Evolutionary conservation across 257 asterid genomes (phyloP).

Genomic region (Prunella vulgaris): DNA sequence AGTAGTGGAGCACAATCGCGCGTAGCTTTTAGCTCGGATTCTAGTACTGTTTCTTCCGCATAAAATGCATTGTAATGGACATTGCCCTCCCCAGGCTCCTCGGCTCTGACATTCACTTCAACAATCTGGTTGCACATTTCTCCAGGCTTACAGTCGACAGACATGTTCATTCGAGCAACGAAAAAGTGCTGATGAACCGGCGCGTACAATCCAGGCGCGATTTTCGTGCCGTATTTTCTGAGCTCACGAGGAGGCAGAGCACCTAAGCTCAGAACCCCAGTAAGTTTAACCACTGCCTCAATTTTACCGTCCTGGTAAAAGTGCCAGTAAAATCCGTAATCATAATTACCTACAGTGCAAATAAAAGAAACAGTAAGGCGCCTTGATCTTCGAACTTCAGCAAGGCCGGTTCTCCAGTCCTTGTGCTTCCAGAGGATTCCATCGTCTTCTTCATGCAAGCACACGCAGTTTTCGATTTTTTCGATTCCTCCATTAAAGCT

Average conservation of each 20-base stretch:
- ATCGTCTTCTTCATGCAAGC: slow-evolving; percentile 92
- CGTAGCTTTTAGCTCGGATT: slow-evolving; percentile 80
- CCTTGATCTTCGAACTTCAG: slow-evolving; percentile 91
- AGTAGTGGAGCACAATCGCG: slow-evolving; percentile 78
- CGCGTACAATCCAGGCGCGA: slow-evolving; percentile 93
- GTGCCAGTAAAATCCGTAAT: slow-evolving; percentile 95
- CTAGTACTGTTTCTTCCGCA: slow-evolving; percentile 80
- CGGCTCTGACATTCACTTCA: slow-evolving; percentile 86
- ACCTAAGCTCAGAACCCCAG: slow-evolving; percentile 92
- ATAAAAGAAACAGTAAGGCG: slow-evolving; percentile 85
- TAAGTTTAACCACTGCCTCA: slow-evolving; percentile 94
- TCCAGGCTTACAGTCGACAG: slow-evolving; percentile 88
- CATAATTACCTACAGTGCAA: slow-evolving; percentile 93
- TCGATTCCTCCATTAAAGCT: slow-evolving; percentile 94
- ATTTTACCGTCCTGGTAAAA: slow-evolving; percentile 98
- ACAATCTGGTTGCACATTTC: slow-evolving; percentile 93
- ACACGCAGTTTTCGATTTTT: slow-evolving; percentile 83
- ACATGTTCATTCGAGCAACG: slow-evolving; percentile 97
- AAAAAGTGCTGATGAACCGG: slow-evolving; percentile 98
- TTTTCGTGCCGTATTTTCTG: slow-evolving; percentile 85
- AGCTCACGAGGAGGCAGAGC: slow-evolving; percentile 77
- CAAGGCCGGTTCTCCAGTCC: slow-evolving; percentile 92
- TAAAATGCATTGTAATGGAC: slow-evolving; percentile 85
- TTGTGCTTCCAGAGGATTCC: slow-evolving; percentile 98
- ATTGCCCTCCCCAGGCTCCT: slow-evolving; percentile 78